Base-by-base conservation (phyloP, 306 rosid species). In the Potentilla sterilis region DNA sequence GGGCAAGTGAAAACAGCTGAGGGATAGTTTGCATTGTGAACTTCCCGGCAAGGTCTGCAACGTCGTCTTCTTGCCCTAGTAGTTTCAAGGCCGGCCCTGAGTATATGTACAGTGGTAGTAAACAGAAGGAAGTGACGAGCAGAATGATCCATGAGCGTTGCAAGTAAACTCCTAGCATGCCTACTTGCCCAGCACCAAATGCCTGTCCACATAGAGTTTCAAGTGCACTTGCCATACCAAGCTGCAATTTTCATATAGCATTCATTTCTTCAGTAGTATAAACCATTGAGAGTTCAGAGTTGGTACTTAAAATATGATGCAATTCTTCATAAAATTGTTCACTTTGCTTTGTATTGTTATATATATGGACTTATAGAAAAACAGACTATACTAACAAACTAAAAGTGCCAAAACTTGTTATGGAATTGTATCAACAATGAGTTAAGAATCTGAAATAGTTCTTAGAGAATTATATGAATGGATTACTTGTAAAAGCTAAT, bases 131-230 rank as follows among this genome's bases (percentile, higher is more conserved):
- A 62, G 96, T 71, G 11, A 75, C 82, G 0, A 75, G 37, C 15
- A 92, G 77, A 77, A 95, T 92, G 81, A 95, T 75, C 89, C 97
- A 92, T 12, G 97, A 92, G 1, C 99, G 85, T 77, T 95, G 99
- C 97, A 92, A 82, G 79, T 95, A 95, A 13, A 92, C 83, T 1
- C 99, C 99, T 4, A 95, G 92, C 99, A 95, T 95, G 42, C 83
- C 90, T 58, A 92, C 88, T 84, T 95, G 96, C 55, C 99, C 97
- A 0, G 97, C 97, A 2, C 99, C 99, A 82, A 80, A 95, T 63
- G 99, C 97, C 70, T 95, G 99, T 22, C 99, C 99, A 80, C 99
- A 95, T 77, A 95, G 67, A 4, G 99, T 95, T 87, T 95, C 99
- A 3, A 95, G 78, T 61, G 99, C 99, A 80, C 99, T 95, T 76